Base-by-base conservation (phyloP, 331 rosid genomes). In the Acacia concinna region DNA sequence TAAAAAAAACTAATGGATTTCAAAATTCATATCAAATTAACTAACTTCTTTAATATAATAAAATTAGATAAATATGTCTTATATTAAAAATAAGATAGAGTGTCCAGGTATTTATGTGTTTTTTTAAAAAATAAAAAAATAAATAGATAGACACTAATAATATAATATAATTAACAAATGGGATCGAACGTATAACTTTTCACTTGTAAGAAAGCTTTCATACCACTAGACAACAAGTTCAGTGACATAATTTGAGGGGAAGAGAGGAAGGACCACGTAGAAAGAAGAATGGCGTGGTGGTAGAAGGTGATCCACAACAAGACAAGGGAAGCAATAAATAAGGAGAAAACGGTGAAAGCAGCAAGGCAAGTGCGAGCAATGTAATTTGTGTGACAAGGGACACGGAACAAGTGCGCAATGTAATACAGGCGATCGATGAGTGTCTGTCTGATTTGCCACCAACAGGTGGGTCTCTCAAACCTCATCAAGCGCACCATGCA, bases 381-480 rank as follows among this genome's bases (percentile, higher is more conserved):
- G n/a, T n/a, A n/a, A n/a, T n/a, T 31, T 8, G 68, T 44, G 64
- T 74, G n/a, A n/a, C n/a, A n/a, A 7, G 6, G 47, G 34, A 34
- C 65, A 69, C 56, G 75, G 6, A 30, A 73, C 46, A 20, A 71
- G 44, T 32, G 27, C 31, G 27, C 31, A 79, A 62, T 2, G 37
- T 41, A 41, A 32, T 25, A 23, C n/a, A 47, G 60, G 49, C 30
- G n/a, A n/a, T n/a, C 31, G 2, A 27, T 78, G n/a, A n/a, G n/a
- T n/a, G n/a, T n/a, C n/a, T n/a, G 83, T 79, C 78, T 74, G 35
- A 68, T 68, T 47, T 71, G 74, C 2, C 30, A 23, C 34, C 23
- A 51, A 67, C 86, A 83, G 70, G 86, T 75, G 86, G 81, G 86
- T 67, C 81, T 74, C 62, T 49, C 2, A 27, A 38, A 11, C 11